Conservation (phyloP, 306 rosid genomes). For the Quercus agrifolia region DNA sequence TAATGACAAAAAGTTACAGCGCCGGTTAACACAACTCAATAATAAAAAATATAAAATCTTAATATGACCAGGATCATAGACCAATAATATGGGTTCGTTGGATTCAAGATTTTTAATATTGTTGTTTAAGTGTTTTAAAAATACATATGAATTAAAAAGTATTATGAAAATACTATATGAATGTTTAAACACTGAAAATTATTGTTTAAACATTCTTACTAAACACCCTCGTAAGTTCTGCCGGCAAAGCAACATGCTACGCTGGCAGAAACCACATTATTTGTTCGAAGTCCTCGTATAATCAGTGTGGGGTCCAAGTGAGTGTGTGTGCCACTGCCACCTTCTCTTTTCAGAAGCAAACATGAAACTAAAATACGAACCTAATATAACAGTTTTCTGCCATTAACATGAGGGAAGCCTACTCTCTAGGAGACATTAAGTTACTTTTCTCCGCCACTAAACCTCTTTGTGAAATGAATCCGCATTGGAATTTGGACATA, state of each 20-base stretch:
- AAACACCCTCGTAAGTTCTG: no score
- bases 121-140: fast-evolving
- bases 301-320: not conserved
- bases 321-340: not conserved
- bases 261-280: not conserved
- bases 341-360: conserved; percentile 3
- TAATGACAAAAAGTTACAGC: no score
- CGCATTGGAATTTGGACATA: not conserved
- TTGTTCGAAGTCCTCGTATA: not conserved
- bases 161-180: no score
- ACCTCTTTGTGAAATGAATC: not conserved
- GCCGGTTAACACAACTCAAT: no score
- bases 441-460: conserved; percentile 16
- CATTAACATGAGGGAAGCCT: conserved; percentile 22
- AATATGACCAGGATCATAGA: no score
- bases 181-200: no score
- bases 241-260: not conserved
- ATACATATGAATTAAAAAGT: no score
- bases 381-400: not conserved
- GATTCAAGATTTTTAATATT: no score
- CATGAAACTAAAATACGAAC: conserved; percentile 32
- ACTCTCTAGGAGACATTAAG: conserved; percentile 25
- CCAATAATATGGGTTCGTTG: no score
- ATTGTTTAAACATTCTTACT: no score
- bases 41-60: no score